Conservation (phyloP, 768 basidiomycete species). For the Leccinum subtestaceum region DNA sequence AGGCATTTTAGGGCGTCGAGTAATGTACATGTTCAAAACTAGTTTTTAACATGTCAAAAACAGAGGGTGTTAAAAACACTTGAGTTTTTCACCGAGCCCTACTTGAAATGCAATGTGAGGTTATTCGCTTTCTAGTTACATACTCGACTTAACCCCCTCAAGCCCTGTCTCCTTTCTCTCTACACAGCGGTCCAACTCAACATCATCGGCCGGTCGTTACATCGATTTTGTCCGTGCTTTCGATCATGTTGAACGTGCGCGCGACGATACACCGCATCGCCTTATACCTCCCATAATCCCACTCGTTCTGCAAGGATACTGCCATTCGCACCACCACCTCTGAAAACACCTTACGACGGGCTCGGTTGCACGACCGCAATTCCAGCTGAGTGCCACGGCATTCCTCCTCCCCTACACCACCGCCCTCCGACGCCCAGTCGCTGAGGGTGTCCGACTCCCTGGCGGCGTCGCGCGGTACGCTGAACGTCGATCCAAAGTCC, state of each 20-base stretch:
- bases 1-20: too few relatives aligned
- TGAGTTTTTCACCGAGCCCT: too few relatives aligned
- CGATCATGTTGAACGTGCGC: conserved; percentile 56
- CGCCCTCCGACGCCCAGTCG: too few relatives aligned
- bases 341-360: conserved; percentile 1
- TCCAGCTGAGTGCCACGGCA: conserved; percentile 11
- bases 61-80: too few relatives aligned
- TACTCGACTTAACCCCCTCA: too few relatives aligned
- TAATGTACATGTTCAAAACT: too few relatives aligned
- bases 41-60: too few relatives aligned
- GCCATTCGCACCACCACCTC: background rate
- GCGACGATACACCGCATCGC: conserved; percentile 35
- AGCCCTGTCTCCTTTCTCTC: too few relatives aligned
- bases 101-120: too few relatives aligned
- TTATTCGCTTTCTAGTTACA: too few relatives aligned
- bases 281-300: conserved; percentile 6
- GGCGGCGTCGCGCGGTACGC: conserved; percentile 3
- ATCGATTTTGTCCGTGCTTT: conserved; percentile 61
- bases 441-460: background rate
- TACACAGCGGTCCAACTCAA: too few relatives aligned
- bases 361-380: conserved; percentile 16
- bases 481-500: conserved; percentile 43
- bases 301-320: too few relatives aligned
- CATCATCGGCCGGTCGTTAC: conserved; percentile 57
- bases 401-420: conserved; percentile 17